Conservation (phyloP, 257 asterid genomes). For the Cruciata laevipes region DNA sequence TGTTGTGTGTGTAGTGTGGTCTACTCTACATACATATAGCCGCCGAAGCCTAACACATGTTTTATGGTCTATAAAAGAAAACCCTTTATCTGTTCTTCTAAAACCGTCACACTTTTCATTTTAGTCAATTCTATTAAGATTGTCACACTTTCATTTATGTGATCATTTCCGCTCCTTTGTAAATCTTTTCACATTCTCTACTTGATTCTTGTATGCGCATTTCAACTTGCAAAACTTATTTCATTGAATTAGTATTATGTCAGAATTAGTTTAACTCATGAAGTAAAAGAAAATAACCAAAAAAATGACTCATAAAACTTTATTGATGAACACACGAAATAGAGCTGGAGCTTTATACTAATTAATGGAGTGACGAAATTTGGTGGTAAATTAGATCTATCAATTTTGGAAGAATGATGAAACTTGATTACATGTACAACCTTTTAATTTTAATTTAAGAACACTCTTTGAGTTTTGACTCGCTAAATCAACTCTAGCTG, state of each 20-base stretch:
- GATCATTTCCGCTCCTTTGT: no score
- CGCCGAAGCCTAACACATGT: neutral
- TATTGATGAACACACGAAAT: neutral
- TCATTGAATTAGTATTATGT: no score
- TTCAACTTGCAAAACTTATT: no score
- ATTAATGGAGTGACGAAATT: neutral
- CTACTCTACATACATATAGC: neutral
- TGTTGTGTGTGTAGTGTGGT: slow-evolving; percentile 2
- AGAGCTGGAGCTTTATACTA: neutral
- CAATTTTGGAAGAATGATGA: neutral
- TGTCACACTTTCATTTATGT: no score
- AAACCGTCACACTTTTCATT: neutral
- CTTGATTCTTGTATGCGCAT: no score
- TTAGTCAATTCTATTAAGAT: no score
- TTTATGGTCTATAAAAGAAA: neutral
- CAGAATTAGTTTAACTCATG: no score
- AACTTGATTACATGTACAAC: neutral
- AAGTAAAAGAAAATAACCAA: neutral
- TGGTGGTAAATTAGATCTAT: neutral
- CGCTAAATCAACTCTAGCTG: neutral
- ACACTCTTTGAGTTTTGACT: neutral
- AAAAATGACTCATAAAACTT: neutral
- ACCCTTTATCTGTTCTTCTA: neutral
- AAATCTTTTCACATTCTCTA: no score
- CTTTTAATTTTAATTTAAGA: neutral